Percentiles rank a stretch among this genome's conserved stretches.
Evolutionary conservation across 169 alveolate species (phyloP).

Genomic region (Sarcocystis neurona): DNA sequence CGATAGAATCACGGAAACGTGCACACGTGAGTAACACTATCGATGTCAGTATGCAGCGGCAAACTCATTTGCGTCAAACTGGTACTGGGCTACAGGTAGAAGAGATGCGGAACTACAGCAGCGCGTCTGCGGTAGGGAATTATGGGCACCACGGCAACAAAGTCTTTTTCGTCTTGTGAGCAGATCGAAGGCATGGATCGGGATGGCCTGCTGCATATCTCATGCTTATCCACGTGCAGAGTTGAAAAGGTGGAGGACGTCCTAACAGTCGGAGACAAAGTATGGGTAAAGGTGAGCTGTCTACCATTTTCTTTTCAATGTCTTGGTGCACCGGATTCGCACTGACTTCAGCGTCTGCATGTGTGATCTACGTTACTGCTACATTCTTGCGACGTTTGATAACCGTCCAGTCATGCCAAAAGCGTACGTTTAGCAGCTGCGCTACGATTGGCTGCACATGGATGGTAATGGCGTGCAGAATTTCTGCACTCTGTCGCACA

Average conservation of each 20-base stretch:
- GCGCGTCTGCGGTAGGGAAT: not conserved
- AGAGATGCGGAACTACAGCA: no score
- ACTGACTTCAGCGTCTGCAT: not conserved
- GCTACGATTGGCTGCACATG: not conserved
- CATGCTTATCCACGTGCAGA: constrained; percentile 18
- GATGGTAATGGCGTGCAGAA: not conserved
- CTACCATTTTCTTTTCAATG: not conserved
- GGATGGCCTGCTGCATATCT: constrained; percentile 56
- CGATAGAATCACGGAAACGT: not conserved
- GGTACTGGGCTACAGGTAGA: not conserved
- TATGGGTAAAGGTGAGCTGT: constrained; percentile 51
- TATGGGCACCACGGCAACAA: not conserved
- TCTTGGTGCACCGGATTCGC: not conserved
- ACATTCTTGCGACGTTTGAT: not conserved
- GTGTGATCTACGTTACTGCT: no score
- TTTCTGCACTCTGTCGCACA: not conserved
- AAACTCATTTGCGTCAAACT: not conserved
- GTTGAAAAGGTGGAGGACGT: constrained; percentile 50
- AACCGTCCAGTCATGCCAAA: not conserved
- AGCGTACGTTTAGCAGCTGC: not conserved
- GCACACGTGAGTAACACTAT: not conserved
- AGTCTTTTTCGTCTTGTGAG: not conserved
- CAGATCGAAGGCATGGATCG: constrained; percentile 46
- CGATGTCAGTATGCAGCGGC: not conserved
- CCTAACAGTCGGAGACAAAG: constrained; percentile 40